phyloP scores from a whole-genome alignment of 140 eudicot genomes.

The Bidens hawaiensis region DNA sequence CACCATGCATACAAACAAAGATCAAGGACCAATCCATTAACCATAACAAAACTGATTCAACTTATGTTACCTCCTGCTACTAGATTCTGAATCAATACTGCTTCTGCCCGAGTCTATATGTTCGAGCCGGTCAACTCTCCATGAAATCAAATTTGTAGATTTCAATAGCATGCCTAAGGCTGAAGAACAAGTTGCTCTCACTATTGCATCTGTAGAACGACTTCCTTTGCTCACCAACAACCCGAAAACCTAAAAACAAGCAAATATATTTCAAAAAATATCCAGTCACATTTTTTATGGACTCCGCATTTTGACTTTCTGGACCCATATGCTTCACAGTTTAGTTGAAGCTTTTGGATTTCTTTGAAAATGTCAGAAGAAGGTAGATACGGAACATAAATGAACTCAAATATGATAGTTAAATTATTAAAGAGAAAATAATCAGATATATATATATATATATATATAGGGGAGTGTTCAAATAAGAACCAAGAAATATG shows the following conservation, averaged over 20 bases:
- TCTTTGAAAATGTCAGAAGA: background rate
- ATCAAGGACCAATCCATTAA: constrained; percentile 7
- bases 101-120: constrained; percentile 41
- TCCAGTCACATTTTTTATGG: no score
- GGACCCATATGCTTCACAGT: background rate
- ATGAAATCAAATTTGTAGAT: constrained; percentile 55
- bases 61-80: constrained; percentile 23
- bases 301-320: no score
- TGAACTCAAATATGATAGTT: no score
- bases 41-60: constrained; percentile 5
- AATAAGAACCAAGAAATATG: no score
- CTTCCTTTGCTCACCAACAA: constrained; percentile 76
- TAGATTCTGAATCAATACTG: constrained; percentile 51
- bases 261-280: background rate
- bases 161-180: constrained; percentile 79
- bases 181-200: constrained; percentile 83
- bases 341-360: background rate
- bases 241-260: constrained; percentile 56
- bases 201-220: constrained; percentile 74
- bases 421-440: no score
- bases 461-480: no score
- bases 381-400: background rate
- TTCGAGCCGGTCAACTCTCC: constrained; percentile 78
- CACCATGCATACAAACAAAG: constrained; percentile 12
- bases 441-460: no score